Evolutionary conservation across 331 rosid genomes (phyloP).

Genomic region (Pyrus hybrid): DNA sequence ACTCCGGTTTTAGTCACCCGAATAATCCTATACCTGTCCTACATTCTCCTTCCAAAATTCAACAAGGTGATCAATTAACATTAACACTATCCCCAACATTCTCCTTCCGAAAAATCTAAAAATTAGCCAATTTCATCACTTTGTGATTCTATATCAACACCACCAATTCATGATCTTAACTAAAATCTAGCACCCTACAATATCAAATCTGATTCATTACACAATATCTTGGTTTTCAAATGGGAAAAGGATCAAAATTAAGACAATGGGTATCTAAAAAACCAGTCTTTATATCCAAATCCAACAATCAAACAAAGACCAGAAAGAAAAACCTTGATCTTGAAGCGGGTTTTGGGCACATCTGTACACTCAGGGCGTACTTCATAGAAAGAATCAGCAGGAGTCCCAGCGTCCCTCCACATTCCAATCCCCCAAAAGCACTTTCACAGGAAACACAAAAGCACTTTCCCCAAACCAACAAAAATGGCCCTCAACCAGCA

Average conservation of each 20-base stretch:
- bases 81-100: not conserved
- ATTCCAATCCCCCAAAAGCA: conserved; percentile 38
- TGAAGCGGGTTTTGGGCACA: conserved; percentile 79
- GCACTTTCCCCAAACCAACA: not conserved
- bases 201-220: not conserved
- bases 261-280: conserved; percentile 11
- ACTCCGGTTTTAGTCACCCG: not conserved
- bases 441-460: conserved; percentile 3
- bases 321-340: conserved; percentile 53
- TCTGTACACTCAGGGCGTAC: conserved; percentile 77
- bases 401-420: conserved; percentile 83
- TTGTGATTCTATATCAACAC: conserved; percentile 3
- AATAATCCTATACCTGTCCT: not conserved
- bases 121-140: not conserved
- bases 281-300: not conserved
- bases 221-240: not conserved
- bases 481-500: conserved; percentile 2
- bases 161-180: not conserved
- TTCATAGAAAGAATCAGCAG: conserved; percentile 95
- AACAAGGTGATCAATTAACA: not conserved
- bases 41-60: not conserved
- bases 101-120: not conserved
- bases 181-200: not conserved
- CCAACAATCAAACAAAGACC: not conserved
- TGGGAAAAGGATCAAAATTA: not conserved